Evolutionary conservation across 176 grass and related monocot species (phyloP), one percentile per base, ranked within the genome.

Genomic region (Carex cristatella): DNA sequence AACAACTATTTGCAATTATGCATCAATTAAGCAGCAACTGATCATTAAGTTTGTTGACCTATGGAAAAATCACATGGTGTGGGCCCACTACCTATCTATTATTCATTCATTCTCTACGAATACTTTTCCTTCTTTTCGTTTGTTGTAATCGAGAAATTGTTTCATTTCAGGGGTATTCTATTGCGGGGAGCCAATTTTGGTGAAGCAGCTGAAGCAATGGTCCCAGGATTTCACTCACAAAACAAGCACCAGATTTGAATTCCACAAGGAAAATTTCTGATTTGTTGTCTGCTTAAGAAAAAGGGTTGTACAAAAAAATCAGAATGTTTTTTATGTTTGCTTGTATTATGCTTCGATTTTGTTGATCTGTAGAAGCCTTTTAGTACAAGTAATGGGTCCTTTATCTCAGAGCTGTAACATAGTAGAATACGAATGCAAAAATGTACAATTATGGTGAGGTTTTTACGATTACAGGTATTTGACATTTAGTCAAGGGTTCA

Each of bases 261-360:
- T 95, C 33, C 96, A 99, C 88, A 99, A 95, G 84, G 93, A 99
- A 80, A 99, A 99, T 65, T 99, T 99, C 84, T 99, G 53, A 90
- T 89, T 85, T 2, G n/a, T 38, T 66, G 23, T 19, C 40, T 1
- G 23, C 12, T 23, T 12, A 48, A 15, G 3, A 42, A 62, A 27
- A 69, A 69, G 15, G 4, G 49, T n/a, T 61, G 19, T 68, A 53
- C 55, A 84, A 71, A 71, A 42, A 55, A 70, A 28, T 16, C 51
- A 49, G 8, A 84, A 72, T 14, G 10, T 44, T 31, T 23, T 85
- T 46, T 62, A 33, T 85, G 51, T 85, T 78, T 83, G 61, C 40
- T 37, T 63, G 83, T 77, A 74, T 48, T 7, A 78, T 78, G 48
- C 74, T 78, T 78, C 74, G 11, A 78, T 78, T 78, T 78, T 57